Evolutionary conservation across 108 stramenopile genomes (phyloP), one percentile per base, ranked within the genome.

Genomic region (Fragilaria radians): DNA sequence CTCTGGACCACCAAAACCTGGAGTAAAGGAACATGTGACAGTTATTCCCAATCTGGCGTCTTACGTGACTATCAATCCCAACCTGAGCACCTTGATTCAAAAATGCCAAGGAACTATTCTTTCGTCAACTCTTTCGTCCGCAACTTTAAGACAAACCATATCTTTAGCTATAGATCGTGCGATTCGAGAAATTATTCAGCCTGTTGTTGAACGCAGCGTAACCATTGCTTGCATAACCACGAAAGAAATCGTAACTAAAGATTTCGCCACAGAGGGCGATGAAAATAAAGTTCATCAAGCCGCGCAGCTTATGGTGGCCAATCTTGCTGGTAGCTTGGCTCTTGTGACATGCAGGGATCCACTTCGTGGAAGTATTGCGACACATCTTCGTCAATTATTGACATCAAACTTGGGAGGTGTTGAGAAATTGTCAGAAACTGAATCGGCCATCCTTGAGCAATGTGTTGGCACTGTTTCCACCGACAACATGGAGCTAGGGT

Each of bases 161-260:
- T 93, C 95, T 5, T 76, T 97, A 36, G 97, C 97, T 17, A 94
- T 99, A 18, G 97, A 98, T 64, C 68, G 93, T 28, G 97, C 97
- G 0, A 98, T 99, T 64, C 89, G 97, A n/a, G 97, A 98, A 65
- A 97, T 97, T 51, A 97, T 98, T 55, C 93, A 94, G 68, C 94
- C 96, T 11, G 99, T 97, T 9, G 97, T 98, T 25, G 99, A 98
- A 67, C 86, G 99, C 4, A 91, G 91, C 66, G 97, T 98, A 22
- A 94, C 96, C 1, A 97, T 99, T 62, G 99, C 99, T 32, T 95
- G 95, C 67, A 96, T 97, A 61, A 99, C 99, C 1, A 88, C 95
- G 21, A 97, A 97, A 66, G 92, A 97, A 65, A 90, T 99, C 32
- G 88, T 98, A 18, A 80, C 90, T n/a, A 98, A 98, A 67, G 99